These are phyloP conservation scores for Colletotrichum sp. DNA, from an alignment of 2,329 filamentous ascomycete genomes.

Conservation along the genomic window DNA sequence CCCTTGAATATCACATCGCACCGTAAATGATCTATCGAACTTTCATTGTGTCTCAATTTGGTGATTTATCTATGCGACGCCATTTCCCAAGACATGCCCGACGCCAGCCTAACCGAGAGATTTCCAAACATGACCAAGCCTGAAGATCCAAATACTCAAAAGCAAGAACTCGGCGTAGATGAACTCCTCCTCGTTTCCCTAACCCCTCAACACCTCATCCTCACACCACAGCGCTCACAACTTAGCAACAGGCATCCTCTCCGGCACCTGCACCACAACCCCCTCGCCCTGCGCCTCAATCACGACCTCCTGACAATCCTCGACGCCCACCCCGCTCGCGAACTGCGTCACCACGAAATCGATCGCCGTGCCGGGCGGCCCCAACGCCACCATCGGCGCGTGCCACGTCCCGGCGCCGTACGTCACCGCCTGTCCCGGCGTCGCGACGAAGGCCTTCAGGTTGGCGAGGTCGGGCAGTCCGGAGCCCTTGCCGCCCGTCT, in stretches of 20 bases:
- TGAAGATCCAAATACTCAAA: background rate
- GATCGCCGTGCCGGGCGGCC: constrained; percentile 60
- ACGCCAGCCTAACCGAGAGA: background rate
- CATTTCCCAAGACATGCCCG: background rate
- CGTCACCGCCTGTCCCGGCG: constrained; percentile 82
- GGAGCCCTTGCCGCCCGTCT: constrained; percentile 38
- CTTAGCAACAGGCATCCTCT: constrained; percentile 15
- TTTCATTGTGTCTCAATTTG: background rate
- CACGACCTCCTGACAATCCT: constrained; percentile 87
- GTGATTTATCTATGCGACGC: background rate
- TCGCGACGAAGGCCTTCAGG: constrained; percentile 80
- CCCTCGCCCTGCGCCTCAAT: constrained; percentile 40
- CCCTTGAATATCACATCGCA: background rate
- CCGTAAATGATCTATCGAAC: background rate
- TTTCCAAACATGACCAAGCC: background rate
- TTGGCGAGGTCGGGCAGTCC: constrained; percentile 76
- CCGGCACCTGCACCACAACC: constrained; percentile 39
- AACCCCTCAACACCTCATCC: background rate
- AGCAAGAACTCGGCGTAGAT: background rate
- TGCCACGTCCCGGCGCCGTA: constrained; percentile 95
- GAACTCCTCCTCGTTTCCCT: background rate
- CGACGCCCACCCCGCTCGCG: constrained; percentile 78
- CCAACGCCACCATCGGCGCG: constrained; percentile 92
- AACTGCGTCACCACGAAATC: constrained; percentile 93
- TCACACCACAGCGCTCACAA: background rate